Conservation (phyloP, 2,329 filamentous ascomycete species). For the Fusarium pininemorale region DNA sequence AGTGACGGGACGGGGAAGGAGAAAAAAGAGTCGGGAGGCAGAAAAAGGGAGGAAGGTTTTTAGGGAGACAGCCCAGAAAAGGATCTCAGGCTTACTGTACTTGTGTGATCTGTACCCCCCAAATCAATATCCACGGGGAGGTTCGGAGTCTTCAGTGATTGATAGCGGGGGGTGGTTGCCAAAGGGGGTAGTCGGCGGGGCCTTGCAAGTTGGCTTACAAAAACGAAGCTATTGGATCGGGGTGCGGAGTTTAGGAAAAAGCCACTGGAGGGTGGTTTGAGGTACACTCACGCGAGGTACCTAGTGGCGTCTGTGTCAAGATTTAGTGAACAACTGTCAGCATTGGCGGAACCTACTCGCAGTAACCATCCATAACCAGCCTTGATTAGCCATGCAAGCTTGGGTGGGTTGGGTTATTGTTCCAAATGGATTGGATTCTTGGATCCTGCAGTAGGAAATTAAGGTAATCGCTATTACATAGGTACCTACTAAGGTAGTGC, state of each 20-base stretch:
- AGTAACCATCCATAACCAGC: background rate
- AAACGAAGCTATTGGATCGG: background rate
- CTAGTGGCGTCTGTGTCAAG: constrained; percentile 19
- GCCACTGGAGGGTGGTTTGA: background rate
- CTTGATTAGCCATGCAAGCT: background rate
- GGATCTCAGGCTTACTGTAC: constrained; percentile 25
- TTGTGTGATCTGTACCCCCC: constrained; percentile 9
- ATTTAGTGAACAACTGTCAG: constrained; percentile 37
- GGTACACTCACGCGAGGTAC: constrained; percentile 13
- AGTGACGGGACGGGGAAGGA: background rate
- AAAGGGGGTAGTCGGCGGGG: background rate
- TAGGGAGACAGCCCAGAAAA: constrained; percentile 13
- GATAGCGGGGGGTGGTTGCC: constrained; percentile 10
- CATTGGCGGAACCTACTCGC: constrained; percentile 25
- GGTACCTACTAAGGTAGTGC: background rate
- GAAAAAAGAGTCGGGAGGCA: background rate
- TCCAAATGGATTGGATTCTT: background rate
- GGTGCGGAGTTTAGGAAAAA: background rate
- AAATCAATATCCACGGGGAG: constrained; percentile 11
- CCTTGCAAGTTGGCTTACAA: background rate
- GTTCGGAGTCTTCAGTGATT: constrained; percentile 15
- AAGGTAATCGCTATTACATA: background rate
- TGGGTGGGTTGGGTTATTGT: background rate
- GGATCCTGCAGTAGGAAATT: background rate
- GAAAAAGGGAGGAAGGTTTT: constrained; percentile 20